A percentile compares a stretch with the other conserved stretches of the same genome.
phyloP scores from a whole-genome alignment of 1,284 basidiomycete genomes.

The Pulchroboletus neoregius region DNA sequence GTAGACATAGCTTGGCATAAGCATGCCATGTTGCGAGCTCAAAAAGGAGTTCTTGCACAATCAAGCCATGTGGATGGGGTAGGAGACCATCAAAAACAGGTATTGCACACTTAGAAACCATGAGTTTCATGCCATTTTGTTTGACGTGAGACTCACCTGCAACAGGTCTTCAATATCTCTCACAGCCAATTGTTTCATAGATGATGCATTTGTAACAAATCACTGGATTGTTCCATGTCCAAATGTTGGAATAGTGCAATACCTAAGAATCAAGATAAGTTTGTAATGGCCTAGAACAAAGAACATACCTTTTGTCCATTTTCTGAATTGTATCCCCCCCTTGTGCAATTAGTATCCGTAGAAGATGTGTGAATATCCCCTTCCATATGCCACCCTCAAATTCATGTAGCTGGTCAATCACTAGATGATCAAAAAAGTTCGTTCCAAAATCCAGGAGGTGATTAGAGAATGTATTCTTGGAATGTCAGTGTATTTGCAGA shows the following conservation, averaged over 20 bases:
- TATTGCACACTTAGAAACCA: not conserved
- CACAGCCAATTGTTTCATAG: not conserved
- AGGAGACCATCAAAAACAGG: not conserved
- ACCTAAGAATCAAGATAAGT: not conserved
- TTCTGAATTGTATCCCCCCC: not conserved
- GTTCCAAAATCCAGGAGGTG: not conserved
- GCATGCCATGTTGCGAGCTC: not conserved
- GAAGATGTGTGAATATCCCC: not conserved
- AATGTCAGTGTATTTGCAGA: not conserved
- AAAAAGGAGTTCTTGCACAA: not conserved
- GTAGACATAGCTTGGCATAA: not conserved
- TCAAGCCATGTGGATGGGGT: not conserved
- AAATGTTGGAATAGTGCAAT: not conserved
- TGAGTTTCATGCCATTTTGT: not conserved
- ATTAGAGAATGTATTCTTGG: constrained; percentile 1
- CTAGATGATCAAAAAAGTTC: not conserved
- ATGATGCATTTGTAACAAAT: not conserved
- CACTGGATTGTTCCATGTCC: not conserved
- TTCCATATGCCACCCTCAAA: constrained; percentile 1
- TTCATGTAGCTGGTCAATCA: not conserved
- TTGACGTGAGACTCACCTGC: not conserved
- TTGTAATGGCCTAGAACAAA: too few relatives aligned
- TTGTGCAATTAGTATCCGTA: not conserved
- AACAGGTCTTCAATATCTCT: not conserved
- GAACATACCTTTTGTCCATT: not conserved